Evolutionary conservation across 2,329 filamentous ascomycete genomes (phyloP).

Genomic region (Talaromyces albobiverticillius): DNA sequence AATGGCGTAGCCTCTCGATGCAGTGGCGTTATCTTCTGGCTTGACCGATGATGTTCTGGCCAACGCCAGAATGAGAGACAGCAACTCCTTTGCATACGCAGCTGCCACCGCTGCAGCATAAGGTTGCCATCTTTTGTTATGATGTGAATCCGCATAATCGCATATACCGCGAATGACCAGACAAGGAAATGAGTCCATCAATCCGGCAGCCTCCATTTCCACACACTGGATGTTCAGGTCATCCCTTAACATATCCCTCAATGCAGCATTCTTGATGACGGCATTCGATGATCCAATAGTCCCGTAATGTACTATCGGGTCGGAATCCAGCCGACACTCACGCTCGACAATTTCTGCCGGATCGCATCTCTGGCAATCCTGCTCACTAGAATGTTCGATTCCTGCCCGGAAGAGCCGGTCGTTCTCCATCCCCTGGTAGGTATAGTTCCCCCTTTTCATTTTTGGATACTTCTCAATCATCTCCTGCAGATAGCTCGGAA

Average conservation of each 20-base stretch:
- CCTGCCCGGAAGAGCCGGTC: neutral
- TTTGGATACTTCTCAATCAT: neutral
- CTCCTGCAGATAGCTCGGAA: neutral
- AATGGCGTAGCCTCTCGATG: neutral
- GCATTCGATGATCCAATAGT: constrained; percentile 11
- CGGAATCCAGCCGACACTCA: neutral
- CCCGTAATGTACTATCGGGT: constrained; percentile 13
- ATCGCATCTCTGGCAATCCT: constrained; percentile 6
- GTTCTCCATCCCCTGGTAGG: neutral
- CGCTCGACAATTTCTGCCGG: neutral
- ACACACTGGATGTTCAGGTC: neutral
- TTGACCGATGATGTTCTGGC: neutral
- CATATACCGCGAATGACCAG: constrained; percentile 26
- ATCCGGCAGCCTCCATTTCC: constrained; percentile 11
- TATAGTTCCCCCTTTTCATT: neutral
- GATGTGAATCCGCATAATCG: constrained; percentile 21
- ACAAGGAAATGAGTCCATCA: constrained; percentile 21
- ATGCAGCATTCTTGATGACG: constrained; percentile 10
- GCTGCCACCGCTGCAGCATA: constrained; percentile 15
- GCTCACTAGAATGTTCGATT: neutral
- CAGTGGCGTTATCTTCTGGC: no score
- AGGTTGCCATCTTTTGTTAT: constrained; percentile 11
- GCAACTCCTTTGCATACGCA: constrained; percentile 17
- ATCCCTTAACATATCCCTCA: constrained; percentile 15
- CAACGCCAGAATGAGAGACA: neutral